A percentile compares a stretch with the other conserved stretches of the same genome.
Evolutionary conservation across 345 rosid species (phyloP).

Genomic region (Zanthoxylum bungeanum): DNA sequence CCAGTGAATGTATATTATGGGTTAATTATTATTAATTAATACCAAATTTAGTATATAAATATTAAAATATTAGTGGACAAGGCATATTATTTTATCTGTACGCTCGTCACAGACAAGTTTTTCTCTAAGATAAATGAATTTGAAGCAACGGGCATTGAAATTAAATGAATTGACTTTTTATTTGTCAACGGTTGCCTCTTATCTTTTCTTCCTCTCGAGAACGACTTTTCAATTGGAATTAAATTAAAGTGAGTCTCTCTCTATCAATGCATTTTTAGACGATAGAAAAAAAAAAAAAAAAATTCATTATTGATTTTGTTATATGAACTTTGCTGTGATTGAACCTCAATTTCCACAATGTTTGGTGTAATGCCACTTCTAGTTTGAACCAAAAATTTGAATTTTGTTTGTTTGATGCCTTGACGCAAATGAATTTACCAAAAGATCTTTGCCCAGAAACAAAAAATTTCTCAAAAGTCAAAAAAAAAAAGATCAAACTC

Average conservation of each 20-base stretch:
- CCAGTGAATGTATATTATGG: too few species aligned
- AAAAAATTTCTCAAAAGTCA: background rate
- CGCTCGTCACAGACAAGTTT: too few species aligned
- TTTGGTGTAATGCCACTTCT: background rate
- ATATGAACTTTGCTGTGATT: background rate
- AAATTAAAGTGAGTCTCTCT: background rate
- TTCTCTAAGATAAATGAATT: background rate
- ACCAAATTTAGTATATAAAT: too few species aligned
- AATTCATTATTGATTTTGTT: background rate
- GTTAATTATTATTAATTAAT: too few species aligned
- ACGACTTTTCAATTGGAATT: background rate
- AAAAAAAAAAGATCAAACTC: background rate
- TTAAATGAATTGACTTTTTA: background rate
- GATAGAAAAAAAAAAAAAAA: background rate
- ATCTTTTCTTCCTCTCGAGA: background rate
- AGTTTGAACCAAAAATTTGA: background rate
- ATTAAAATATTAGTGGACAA: too few species aligned
- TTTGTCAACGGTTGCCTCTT: background rate
- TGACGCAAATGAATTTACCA: conserved; percentile 7
- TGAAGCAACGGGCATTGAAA: background rate
- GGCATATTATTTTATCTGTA: too few species aligned
- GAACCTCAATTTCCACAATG: background rate
- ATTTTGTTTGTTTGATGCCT: background rate
- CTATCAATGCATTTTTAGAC: background rate
- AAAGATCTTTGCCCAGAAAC: background rate